Conservation (phyloP, 2,329 filamentous ascomycete genomes). For the Epichloe sp. region DNA sequence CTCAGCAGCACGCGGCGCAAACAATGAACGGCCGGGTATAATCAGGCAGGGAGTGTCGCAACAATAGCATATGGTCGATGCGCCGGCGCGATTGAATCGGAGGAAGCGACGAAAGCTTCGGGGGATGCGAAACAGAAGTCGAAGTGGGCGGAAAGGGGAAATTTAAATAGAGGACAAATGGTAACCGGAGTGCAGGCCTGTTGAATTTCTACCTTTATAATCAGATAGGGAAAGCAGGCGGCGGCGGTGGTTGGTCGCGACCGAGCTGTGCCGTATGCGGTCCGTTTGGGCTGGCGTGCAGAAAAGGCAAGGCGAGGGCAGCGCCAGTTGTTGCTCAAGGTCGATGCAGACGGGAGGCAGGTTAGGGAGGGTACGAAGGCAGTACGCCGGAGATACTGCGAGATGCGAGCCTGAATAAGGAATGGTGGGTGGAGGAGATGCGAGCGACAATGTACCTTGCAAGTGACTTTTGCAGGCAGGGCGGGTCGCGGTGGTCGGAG, state of each 20-base stretch:
- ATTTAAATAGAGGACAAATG: not conserved
- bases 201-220: not conserved
- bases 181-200: not conserved
- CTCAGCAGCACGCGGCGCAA: slow-evolving; percentile 1
- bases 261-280: slow-evolving; percentile 5
- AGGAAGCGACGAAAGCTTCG: not conserved
- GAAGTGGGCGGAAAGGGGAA: not conserved
- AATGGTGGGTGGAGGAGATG: not conserved
- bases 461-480: slow-evolving; percentile 12
- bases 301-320: not conserved
- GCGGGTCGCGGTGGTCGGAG: slow-evolving; percentile 6
- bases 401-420: not conserved
- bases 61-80: not conserved
- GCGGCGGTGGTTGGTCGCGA: slow-evolving; percentile 7
- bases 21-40: not conserved
- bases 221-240: not conserved
- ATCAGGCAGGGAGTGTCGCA: slow-evolving; percentile 1
- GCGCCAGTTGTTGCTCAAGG: not conserved
- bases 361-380: not conserved
- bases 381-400: slow-evolving; percentile 1
- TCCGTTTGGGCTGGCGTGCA: not conserved
- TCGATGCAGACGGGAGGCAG: not conserved
- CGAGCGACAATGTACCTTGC: slow-evolving; percentile 3
- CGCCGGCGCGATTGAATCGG: slow-evolving; percentile 2
- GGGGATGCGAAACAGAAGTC: not conserved